Conservation (phyloP, 73 alveolate genomes). For the Symbiodinium natans region DNA sequence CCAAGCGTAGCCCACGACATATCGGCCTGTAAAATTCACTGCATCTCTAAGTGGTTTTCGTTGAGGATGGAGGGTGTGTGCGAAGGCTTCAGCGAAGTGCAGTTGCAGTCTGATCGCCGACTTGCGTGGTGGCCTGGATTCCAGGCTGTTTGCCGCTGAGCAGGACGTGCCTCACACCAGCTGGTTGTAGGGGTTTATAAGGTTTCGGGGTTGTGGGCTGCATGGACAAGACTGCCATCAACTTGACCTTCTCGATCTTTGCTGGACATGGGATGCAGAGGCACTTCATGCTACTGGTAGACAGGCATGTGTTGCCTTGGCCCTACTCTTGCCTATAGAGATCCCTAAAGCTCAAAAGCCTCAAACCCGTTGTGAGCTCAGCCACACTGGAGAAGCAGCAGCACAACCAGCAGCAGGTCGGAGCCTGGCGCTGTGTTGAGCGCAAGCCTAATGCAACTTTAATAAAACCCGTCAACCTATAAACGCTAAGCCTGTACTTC, state of each 20-base stretch:
- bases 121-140: not conserved
- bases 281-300: not conserved
- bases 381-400: not conserved
- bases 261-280: not conserved
- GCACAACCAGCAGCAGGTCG: not conserved
- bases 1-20: not conserved
- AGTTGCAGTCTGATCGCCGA: too few relatives aligned
- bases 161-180: not conserved
- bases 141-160: not conserved
- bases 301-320: not conserved
- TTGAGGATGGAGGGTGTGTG: not conserved
- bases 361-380: not conserved
- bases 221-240: not conserved
- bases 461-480: not conserved
- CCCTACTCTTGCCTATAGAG: not conserved
- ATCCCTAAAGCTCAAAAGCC: not conserved
- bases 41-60: too few relatives aligned
- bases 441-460: not conserved
- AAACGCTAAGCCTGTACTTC: not conserved
- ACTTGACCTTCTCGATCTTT: not conserved
- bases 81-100: not conserved
- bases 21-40: not conserved
- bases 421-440: not conserved
- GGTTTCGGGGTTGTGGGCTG: not conserved
- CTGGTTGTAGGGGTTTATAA: not conserved